Evolutionary conservation across 2,329 filamentous ascomycete species (phyloP).

Genomic region (Epichloe amarillans): DNA sequence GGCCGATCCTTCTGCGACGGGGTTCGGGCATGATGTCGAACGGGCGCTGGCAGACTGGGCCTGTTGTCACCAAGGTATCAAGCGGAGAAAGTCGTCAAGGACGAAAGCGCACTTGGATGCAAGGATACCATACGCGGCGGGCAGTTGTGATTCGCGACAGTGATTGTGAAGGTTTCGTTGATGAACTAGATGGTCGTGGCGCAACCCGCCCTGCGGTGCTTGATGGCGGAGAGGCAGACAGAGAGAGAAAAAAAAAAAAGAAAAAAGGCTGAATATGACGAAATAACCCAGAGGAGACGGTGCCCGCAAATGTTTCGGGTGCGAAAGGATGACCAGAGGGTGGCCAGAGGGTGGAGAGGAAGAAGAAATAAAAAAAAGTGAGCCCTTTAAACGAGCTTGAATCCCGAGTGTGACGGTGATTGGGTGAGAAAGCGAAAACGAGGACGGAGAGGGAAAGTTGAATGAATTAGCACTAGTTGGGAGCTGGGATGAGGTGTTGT

Average conservation of each 20-base stretch:
- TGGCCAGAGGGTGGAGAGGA: background rate
- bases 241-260: constrained; percentile 5
- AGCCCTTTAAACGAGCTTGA: background rate
- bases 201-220: constrained; percentile 13
- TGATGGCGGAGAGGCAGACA: constrained; percentile 2
- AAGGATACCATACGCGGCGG: constrained; percentile 16
- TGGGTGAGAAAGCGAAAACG: background rate
- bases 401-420: constrained; percentile 2
- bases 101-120: constrained; percentile 14
- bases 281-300: background rate
- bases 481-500: constrained; percentile 4
- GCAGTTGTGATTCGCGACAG: background rate
- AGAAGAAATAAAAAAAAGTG: background rate
- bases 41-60: background rate
- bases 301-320: background rate
- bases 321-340: background rate
- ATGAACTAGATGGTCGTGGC: background rate
- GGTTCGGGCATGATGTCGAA: constrained; percentile 24
- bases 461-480: background rate
- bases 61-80: constrained; percentile 7
- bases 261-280: constrained; percentile 1
- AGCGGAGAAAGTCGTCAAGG: constrained; percentile 14
- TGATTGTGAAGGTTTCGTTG: constrained; percentile 5
- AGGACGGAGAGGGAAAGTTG: background rate
- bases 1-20: constrained; percentile 54